Evolutionary conservation across 768 basidiomycete genomes (phyloP), one percentile per base, ranked within the genome.

Genomic region (Rubroboletus satanas): DNA sequence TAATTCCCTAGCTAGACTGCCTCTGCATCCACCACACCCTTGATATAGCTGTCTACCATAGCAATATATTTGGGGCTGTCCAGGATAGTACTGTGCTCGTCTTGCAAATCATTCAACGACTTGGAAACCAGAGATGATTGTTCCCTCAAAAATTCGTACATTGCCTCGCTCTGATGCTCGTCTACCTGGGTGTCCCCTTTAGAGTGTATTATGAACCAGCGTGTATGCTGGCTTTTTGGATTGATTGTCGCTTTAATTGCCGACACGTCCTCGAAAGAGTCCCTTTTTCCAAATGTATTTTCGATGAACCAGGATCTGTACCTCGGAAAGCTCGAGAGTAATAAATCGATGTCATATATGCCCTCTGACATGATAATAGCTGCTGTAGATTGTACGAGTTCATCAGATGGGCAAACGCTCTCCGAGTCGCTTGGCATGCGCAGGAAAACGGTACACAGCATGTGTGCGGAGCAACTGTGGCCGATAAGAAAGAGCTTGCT

Each of bases 401-500:
- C 12, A 63, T 62, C 42, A 74, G 68, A 65, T 0, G 86, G 87
- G 15, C 69, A 67, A 21, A 88, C 26, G 58, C 59, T 10, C 42
- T 55, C 59, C 23, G 38, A 39, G 9, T 54, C 54, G 32, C 29
- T 38, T 5, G 78, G 78, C 49, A 74, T 64, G 63, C 81, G 75
- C 54, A 92, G 75, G 66, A 91, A 79, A 31, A 93, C 80, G 54
- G 84, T 81, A 39, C 81, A 70, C 11, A 92, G 72, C 77, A 93
- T 92, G 68, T 93, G 91, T 1, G 90, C 88, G 56, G 85, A 77
- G 71, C 88, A 90, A 69, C 88, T 90, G 69, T 93, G 91, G 12
- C 89, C 90, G 26, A 90, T 74, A 41, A 90, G 74, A 69, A 81
- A 78, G 42, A 92, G 65, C 23, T 52, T 67, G 29, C 62, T 56